These are phyloP conservation scores for Wickerhamomyces chaumierensis DNA, from an alignment of 805 yeast species.

Conservation along the genomic window DNA sequence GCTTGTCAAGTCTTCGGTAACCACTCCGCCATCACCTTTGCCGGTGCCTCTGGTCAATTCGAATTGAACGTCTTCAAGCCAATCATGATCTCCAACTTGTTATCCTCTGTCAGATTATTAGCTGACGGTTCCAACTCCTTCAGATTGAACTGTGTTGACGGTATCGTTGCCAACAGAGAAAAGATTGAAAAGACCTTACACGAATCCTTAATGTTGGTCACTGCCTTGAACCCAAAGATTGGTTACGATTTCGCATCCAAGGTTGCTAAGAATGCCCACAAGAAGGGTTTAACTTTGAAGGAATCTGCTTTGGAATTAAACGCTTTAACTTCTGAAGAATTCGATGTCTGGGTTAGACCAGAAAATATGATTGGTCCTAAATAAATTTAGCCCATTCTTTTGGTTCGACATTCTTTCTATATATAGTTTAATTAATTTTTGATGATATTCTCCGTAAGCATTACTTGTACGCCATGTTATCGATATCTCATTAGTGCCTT, in stretches of 20 bases:
- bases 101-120: constrained; percentile 76
- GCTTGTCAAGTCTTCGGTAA: constrained; percentile 97
- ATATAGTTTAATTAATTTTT: too few species aligned
- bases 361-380: constrained; percentile 97
- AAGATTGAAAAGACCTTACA: constrained; percentile 81
- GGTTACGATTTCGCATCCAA: constrained; percentile 97
- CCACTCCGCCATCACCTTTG: constrained; percentile 88
- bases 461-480: too few species aligned
- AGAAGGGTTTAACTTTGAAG: constrained; percentile 92
- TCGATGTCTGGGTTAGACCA: constrained; percentile 95
- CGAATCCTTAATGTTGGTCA: constrained; percentile 95
- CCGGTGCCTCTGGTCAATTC: constrained; percentile 98
- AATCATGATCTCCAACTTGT: constrained; percentile 81
- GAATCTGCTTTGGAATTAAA: constrained; percentile 89
- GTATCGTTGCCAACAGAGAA: constrained; percentile 79
- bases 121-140: constrained; percentile 87
- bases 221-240: constrained; percentile 97
- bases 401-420: too few species aligned
- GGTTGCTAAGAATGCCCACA: constrained; percentile 97
- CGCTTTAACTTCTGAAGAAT: constrained; percentile 73
- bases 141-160: constrained; percentile 91
- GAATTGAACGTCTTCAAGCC: constrained; percentile 98
- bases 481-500: too few species aligned
- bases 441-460: too few species aligned
- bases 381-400: constrained; percentile 16